phyloP scores from a whole-genome alignment of 495 filamentous ascomycete genomes.

The Talaromyces wortmannii region DNA sequence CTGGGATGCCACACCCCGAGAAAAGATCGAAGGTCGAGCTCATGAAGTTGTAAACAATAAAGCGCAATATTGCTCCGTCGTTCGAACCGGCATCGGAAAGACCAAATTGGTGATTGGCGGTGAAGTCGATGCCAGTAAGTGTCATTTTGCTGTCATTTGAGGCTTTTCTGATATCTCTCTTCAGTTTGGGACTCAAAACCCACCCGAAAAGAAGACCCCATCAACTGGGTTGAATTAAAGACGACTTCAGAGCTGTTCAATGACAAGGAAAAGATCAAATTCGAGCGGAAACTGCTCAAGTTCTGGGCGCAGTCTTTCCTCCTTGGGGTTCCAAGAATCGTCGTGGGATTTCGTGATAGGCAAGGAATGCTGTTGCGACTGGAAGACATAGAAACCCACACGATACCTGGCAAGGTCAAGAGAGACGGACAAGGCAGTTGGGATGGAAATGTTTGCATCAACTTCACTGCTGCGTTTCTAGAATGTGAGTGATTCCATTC shows the following conservation, averaged over 20 bases:
- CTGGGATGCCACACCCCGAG: constrained; percentile 64
- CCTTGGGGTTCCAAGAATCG: constrained; percentile 83
- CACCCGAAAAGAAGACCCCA: constrained; percentile 50
- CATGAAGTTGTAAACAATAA: constrained; percentile 71
- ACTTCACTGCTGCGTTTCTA: constrained; percentile 71
- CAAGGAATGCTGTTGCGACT: constrained; percentile 63
- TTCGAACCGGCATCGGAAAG: constrained; percentile 76
- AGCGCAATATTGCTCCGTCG: constrained; percentile 90
- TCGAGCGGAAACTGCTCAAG: constrained; percentile 84
- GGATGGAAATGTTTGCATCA: constrained; percentile 89
- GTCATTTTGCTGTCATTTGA: neutral
- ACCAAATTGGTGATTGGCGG: constrained; percentile 73
- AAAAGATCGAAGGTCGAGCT: constrained; percentile 71
- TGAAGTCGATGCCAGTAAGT: constrained; percentile 83
- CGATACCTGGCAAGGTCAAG: constrained; percentile 67
- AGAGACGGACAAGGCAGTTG: constrained; percentile 57
- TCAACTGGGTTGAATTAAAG: constrained; percentile 94
- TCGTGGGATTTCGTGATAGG: constrained; percentile 77
- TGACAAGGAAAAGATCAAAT: constrained; percentile 61
- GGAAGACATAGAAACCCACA: constrained; percentile 70
- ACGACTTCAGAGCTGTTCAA: constrained; percentile 65
- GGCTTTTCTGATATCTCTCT: neutral
- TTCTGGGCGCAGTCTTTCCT: constrained; percentile 97
- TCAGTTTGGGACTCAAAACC: constrained; percentile 82
- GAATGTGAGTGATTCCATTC: constrained; percentile 46